Conservation (phyloP, 768 basidiomycete genomes). For the Kwoniella europaea region DNA sequence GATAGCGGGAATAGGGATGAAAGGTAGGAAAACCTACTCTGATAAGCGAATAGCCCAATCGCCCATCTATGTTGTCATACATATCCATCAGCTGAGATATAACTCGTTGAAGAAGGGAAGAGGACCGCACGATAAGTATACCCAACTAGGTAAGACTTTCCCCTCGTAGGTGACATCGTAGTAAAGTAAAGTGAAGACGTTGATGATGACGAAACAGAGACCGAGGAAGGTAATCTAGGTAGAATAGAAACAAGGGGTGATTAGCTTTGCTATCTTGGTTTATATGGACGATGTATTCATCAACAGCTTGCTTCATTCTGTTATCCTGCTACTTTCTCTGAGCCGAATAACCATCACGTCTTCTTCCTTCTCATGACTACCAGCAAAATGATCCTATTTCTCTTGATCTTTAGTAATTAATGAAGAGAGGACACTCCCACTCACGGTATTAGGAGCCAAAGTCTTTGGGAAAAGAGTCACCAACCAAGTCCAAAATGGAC, state of each 20-base stretch:
- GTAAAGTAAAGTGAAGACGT: constrained; percentile 80
- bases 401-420: no score
- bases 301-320: no score
- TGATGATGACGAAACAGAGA: constrained; percentile 76
- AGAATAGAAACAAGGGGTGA: neutral
- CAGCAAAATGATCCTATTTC: no score
- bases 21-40: constrained; percentile 69
- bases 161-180: constrained; percentile 70
- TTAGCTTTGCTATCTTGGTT: neutral
- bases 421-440: constrained; percentile 44
- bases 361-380: no score
- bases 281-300: no score
- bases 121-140: constrained; percentile 81
- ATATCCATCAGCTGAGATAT: neutral
- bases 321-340: no score
- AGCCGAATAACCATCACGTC: no score
- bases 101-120: neutral
- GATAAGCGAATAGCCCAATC: constrained; percentile 85
- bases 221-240: constrained; percentile 90
- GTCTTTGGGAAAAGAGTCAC: constrained; percentile 83
- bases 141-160: constrained; percentile 69
- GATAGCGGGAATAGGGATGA: constrained; percentile 62
- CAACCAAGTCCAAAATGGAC: constrained; percentile 89
- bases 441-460: constrained; percentile 86
- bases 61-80: constrained; percentile 69